Base-by-base conservation (phyloP, 495 filamentous ascomycete genomes). In the Penicillium coprophilum region DNA sequence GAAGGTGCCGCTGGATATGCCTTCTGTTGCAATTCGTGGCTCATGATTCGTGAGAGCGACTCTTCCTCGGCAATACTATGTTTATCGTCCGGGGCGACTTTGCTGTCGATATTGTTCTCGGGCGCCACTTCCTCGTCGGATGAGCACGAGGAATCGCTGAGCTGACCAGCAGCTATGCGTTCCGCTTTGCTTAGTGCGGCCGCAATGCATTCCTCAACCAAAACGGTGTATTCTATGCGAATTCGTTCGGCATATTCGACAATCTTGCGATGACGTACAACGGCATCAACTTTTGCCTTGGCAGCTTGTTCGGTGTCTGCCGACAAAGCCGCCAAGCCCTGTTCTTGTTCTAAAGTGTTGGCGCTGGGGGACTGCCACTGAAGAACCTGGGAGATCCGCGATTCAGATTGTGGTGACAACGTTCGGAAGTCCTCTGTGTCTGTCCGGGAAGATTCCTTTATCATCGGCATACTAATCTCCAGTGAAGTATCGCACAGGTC, bases 191-290 rank as follows among this genome's bases (percentile, higher is more conserved):
- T 86, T 70, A 97, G 81, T 9, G 95, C 94, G 56, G 90, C 91
- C 48, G 92, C 86, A 44, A 98, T 94, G 68, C 94, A 98, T 55
- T 97, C 91, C 60, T 96, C 88, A 27, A 98, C 94, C 45, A 96
- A 77, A 23, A 93, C 81, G 17, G 89, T 87, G 66, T 94, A 96
- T 67, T 98, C 94, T 32, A 95, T 80, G 2, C 95, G 90, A 66
- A 98, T 97, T 9, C 94, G 84, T 71, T 98, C 94, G 5, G 91
- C 86, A 68, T 97, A 98, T 70, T 98, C 95, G 41, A 97, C 86
- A 53, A 97, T 96, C 60, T 88, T 85, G 40, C 93, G 85, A 72
- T 97, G 89, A 32, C 94, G 91, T 57, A 92, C 80, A 12, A 96
- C 87, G 21, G 95, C 88, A 62, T 97, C 95, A 5, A 97, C 90